Conservation (phyloP, 2,329 filamentous ascomycete species). For the Xylaria sp. region DNA sequence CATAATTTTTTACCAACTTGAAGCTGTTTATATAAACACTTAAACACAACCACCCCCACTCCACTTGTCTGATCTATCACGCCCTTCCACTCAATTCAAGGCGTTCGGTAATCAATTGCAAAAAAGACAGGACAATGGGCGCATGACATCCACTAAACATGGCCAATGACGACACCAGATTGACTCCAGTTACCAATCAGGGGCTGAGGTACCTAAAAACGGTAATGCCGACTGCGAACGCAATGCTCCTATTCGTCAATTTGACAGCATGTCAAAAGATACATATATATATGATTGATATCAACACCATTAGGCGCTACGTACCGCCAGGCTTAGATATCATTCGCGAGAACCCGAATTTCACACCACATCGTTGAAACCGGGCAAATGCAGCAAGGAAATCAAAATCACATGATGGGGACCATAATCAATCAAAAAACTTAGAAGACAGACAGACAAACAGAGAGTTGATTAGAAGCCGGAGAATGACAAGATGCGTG, state of each 20-base stretch:
- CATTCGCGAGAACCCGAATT: no score
- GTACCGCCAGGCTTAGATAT: not conserved
- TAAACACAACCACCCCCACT: not conserved
- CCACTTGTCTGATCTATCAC: not conserved
- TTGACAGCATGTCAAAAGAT: not conserved
- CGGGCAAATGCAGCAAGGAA: no score
- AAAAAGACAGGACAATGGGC: not conserved
- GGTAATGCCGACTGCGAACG: not conserved
- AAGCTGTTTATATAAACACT: not conserved
- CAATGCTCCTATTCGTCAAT: not conserved
- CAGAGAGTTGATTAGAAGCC: no score
- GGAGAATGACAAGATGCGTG: no score
- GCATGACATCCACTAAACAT: not conserved
- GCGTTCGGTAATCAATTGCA: conserved; percentile 2
- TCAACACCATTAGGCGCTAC: not conserved
- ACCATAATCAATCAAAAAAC: no score
- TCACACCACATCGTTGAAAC: no score
- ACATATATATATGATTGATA: no score
- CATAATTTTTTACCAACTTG: not conserved
- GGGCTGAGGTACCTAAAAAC: not conserved
- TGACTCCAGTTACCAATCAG: conserved; percentile 1
- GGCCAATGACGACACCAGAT: conserved; percentile 5
- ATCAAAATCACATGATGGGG: no score
- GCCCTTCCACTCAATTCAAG: conserved; percentile 24
- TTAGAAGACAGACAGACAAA: no score